A percentile compares a stretch with the other conserved stretches of the same genome.
Evolutionary conservation across 2,329 filamentous ascomycete genomes (phyloP).

Genomic region (Colletotrichum sp.): DNA sequence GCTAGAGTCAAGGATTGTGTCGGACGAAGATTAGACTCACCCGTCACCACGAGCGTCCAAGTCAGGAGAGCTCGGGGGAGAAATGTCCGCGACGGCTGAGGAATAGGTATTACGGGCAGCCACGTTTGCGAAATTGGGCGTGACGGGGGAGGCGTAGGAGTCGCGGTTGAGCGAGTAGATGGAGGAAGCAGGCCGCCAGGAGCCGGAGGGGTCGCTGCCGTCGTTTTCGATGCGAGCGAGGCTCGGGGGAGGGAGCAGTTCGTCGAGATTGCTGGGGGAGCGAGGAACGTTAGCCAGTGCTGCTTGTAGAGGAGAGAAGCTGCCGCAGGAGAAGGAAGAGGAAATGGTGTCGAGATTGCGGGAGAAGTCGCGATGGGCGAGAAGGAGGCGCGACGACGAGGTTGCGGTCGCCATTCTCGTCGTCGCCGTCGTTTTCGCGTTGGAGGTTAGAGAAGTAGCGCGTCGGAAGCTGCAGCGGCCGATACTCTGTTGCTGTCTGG

Average conservation of each 20-base stretch:
- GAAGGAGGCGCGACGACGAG: background rate
- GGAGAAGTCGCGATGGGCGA: background rate
- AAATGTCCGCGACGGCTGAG: constrained; percentile 43
- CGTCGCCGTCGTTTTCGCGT: background rate
- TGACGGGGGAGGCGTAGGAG: constrained; percentile 11
- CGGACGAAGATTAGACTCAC: constrained; percentile 40
- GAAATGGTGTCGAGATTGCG: background rate
- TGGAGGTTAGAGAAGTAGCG: background rate
- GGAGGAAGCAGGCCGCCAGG: constrained; percentile 22
- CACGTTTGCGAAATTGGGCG: constrained; percentile 22
- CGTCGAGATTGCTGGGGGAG: constrained; percentile 4
- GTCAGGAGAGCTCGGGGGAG: constrained; percentile 64
- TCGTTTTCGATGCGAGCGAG: background rate
- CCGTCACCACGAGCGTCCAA: constrained; percentile 35
- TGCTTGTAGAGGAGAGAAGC: background rate
- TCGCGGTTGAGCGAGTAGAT: constrained; percentile 12
- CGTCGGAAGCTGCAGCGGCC: background rate
- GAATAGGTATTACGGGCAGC: constrained; percentile 17
- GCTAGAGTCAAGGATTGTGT: background rate
- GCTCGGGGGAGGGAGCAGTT: constrained; percentile 2
- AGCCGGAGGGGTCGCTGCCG: background rate
- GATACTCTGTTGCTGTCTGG: background rate
- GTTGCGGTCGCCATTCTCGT: background rate
- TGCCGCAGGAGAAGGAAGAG: background rate
- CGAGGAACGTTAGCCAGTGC: background rate